Evolutionary conservation across 169 alveolate genomes (phyloP).

Genomic region (Cardiosporidium cionae): DNA sequence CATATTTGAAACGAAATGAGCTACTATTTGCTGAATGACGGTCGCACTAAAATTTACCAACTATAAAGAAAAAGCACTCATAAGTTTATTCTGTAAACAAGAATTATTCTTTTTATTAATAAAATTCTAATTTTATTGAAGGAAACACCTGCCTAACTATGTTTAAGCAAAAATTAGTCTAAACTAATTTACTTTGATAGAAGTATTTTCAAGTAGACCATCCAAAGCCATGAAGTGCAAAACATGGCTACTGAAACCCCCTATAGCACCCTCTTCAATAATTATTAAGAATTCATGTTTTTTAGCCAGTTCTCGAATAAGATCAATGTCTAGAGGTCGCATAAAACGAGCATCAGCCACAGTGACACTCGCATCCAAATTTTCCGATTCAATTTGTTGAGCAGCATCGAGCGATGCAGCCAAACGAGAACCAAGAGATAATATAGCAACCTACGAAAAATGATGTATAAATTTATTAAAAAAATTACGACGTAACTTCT

Average conservation of each 20-base stretch:
- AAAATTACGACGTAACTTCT: neutral
- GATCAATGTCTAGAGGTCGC: constrained; percentile 39
- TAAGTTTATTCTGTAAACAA: no score
- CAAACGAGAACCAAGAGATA: constrained; percentile 21
- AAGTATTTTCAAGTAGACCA: constrained; percentile 8
- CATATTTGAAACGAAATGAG: no score
- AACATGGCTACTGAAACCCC: constrained; percentile 50
- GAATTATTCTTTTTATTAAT: no score
- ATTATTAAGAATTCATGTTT: constrained; percentile 31
- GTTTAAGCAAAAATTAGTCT: no score
- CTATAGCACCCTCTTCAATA: constrained; percentile 50
- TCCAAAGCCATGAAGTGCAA: neutral
- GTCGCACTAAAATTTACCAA: no score
- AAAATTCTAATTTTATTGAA: no score
- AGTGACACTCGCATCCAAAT: constrained; percentile 3
- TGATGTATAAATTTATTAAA: neutral
- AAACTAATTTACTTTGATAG: neutral
- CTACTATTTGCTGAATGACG: no score
- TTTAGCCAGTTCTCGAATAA: constrained; percentile 19
- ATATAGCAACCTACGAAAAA: constrained; percentile 15
- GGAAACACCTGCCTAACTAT: no score
- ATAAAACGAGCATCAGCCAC: constrained; percentile 53
- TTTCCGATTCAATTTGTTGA: neutral
- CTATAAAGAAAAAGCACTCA: no score
- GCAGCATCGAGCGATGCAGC: constrained; percentile 11